Evolutionary conservation across 2,329 filamentous ascomycete genomes (phyloP).

Genomic region (Pseudogymnoascus sp.): DNA sequence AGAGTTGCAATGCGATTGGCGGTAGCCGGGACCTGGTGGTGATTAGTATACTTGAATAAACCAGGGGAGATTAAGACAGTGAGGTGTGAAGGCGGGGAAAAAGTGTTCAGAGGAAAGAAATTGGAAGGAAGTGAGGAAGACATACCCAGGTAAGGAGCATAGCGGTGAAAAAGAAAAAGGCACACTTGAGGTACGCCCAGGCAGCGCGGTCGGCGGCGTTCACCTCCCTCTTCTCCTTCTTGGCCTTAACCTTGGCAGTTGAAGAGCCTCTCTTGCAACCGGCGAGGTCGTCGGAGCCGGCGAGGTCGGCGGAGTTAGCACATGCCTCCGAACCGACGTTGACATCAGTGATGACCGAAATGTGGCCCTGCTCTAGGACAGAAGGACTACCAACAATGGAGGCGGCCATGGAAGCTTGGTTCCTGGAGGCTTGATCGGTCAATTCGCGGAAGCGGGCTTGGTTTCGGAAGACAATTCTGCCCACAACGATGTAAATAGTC

Average conservation of each 20-base stretch:
- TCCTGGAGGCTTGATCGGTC: background rate
- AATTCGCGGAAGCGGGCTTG: constrained; percentile 44
- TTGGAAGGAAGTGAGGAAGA: constrained; percentile 63
- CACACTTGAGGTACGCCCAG: constrained; percentile 62
- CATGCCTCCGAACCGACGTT: constrained; percentile 31
- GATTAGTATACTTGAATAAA: constrained; percentile 30
- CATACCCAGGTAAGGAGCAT: constrained; percentile 62
- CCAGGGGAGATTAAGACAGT: background rate
- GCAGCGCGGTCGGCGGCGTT: constrained; percentile 47
- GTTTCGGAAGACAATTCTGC: constrained; percentile 57
- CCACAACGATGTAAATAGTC: constrained; percentile 56
- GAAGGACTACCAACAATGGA: background rate
- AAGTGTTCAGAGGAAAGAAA: constrained; percentile 53
- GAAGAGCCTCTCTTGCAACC: constrained; percentile 23
- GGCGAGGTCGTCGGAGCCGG: too few species aligned
- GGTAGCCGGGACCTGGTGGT: constrained; percentile 51
- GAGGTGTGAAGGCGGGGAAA: constrained; percentile 30
- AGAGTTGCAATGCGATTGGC: constrained; percentile 68
- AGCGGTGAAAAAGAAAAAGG: constrained; percentile 62
- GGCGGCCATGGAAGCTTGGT: background rate
- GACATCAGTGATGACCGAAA: constrained; percentile 51
- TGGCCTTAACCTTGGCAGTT: constrained; percentile 11
- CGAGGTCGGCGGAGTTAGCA: too few species aligned
- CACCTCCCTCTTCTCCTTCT: background rate
- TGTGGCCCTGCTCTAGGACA: background rate